These are phyloP conservation scores for Wickerhamiella bombiphila DNA, from an alignment of 805 yeast species.

Conservation along the genomic window DNA sequence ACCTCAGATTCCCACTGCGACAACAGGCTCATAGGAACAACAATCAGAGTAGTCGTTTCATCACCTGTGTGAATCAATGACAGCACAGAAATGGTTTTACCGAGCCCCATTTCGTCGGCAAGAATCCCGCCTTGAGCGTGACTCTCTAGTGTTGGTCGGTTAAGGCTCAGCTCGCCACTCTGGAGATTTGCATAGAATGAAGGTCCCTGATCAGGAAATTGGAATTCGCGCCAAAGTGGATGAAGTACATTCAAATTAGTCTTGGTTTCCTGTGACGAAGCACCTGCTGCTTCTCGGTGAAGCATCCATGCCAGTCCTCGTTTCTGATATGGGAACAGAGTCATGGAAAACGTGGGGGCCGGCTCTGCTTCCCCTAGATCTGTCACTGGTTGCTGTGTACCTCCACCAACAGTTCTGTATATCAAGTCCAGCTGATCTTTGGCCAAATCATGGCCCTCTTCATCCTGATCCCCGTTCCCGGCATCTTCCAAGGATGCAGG, in stretches of 20 bases:
- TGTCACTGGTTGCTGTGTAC: constrained; percentile 11
- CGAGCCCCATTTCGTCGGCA: constrained; percentile 96
- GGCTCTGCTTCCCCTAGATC: constrained; percentile 50
- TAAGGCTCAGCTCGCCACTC: constrained; percentile 61
- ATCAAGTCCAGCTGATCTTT: constrained; percentile 63
- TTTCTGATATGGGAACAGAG: constrained; percentile 62
- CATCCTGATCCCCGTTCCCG: constrained; percentile 22
- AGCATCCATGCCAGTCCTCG: constrained; percentile 85
- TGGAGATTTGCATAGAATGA: constrained; percentile 72
- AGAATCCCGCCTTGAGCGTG: constrained; percentile 67
- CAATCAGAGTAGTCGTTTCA: constrained; percentile 45
- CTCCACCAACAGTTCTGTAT: constrained; percentile 43
- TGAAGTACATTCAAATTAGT: constrained; percentile 34
- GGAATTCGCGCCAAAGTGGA: constrained; percentile 72
- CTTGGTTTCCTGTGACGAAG: constrained; percentile 30
- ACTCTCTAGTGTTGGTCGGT: constrained; percentile 49
- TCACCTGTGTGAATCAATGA: constrained; percentile 46
- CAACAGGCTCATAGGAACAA: constrained; percentile 84
- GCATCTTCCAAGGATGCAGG: constrained; percentile 6
- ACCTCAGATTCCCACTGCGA: constrained; percentile 86
- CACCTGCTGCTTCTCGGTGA: constrained; percentile 56
- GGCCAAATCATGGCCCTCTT: constrained; percentile 32
- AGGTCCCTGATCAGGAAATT: constrained; percentile 43
- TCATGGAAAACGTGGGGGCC: constrained; percentile 39
- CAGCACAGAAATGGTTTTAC: constrained; percentile 76